Evolutionary conservation across 768 basidiomycete genomes (phyloP).

Genomic region (Porphyrellus cyaneotinctus): DNA sequence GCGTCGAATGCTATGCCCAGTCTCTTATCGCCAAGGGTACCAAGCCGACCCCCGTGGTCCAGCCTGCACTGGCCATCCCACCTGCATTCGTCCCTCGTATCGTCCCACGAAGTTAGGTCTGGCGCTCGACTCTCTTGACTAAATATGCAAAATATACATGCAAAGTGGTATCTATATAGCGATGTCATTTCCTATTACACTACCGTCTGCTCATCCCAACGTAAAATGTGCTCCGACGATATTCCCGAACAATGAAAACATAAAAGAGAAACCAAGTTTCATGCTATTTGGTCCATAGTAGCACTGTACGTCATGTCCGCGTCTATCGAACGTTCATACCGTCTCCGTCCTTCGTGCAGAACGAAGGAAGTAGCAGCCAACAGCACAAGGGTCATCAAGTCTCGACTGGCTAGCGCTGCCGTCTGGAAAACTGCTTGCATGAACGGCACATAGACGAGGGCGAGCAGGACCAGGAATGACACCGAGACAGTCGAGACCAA

Average conservation of each 20-base stretch:
- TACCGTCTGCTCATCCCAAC: neutral
- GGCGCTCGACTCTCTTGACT: neutral
- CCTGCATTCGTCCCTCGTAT: constrained; percentile 26
- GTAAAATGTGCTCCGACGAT: neutral
- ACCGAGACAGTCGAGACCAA: constrained; percentile 81
- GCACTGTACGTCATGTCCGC: constrained; percentile 48
- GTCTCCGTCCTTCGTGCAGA: constrained; percentile 75
- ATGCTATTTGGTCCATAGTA: constrained; percentile 61
- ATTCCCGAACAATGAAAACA: neutral
- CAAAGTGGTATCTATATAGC: constrained; percentile 3
- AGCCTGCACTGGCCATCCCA: constrained; percentile 24
- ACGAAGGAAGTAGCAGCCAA: constrained; percentile 62
- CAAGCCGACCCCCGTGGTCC: constrained; percentile 15
- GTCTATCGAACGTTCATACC: constrained; percentile 66
- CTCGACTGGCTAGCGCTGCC: constrained; percentile 63
- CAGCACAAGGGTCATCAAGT: constrained; percentile 65
- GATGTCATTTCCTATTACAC: constrained; percentile 4
- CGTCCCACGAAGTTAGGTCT: neutral
- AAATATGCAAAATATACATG: constrained; percentile 4
- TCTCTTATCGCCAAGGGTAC: constrained; percentile 24
- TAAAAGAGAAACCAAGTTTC: constrained; percentile 1
- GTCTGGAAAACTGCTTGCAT: constrained; percentile 95
- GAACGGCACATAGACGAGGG: constrained; percentile 83
- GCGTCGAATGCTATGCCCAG: constrained; percentile 30
- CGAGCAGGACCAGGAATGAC: constrained; percentile 81